Evolutionary conservation across 2,329 filamentous ascomycete genomes (phyloP).

Genomic region (Epichloe typhina): DNA sequence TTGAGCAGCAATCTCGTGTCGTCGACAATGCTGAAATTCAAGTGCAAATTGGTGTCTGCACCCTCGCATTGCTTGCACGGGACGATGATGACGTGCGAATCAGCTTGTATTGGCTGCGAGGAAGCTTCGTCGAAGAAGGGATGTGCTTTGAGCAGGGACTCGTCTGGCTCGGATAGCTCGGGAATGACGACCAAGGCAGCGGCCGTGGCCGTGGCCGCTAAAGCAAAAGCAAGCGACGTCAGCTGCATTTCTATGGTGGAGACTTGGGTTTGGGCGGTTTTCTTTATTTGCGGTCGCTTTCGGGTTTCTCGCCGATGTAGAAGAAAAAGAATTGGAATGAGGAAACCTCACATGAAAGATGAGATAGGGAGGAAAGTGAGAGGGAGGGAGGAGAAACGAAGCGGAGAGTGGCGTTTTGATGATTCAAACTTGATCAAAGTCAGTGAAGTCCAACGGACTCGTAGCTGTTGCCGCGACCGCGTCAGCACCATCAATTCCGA

Average conservation of each 20-base stretch:
- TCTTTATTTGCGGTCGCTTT: too few species aligned
- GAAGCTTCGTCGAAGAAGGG: conserved; percentile 23
- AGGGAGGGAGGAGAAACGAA: background rate
- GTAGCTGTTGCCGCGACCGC: background rate
- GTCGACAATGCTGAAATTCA: conserved; percentile 41
- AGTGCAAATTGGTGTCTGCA: conserved; percentile 30
- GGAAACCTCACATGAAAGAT: background rate
- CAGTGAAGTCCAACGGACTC: background rate
- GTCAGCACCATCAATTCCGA: background rate
- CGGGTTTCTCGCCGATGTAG: too few species aligned
- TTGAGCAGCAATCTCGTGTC: conserved; percentile 42
- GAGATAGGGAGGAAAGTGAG: background rate
- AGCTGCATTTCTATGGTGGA: conserved; percentile 17
- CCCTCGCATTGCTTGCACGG: conserved; percentile 42
- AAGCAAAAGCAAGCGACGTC: conserved; percentile 17
- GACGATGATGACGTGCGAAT: conserved; percentile 30
- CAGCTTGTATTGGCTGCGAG: conserved; percentile 21
- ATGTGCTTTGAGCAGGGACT: conserved; percentile 28
- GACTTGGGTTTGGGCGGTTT: background rate
- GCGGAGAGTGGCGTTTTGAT: background rate
- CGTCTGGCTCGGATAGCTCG: conserved; percentile 29
- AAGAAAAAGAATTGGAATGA: background rate
- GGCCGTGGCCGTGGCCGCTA: conserved; percentile 21
- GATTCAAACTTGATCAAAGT: background rate
- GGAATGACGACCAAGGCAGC: conserved; percentile 42